Base-by-base conservation (phyloP, 192 early-diverging fungal genomes). In the Rhizoclosmatium sp. region DNA sequence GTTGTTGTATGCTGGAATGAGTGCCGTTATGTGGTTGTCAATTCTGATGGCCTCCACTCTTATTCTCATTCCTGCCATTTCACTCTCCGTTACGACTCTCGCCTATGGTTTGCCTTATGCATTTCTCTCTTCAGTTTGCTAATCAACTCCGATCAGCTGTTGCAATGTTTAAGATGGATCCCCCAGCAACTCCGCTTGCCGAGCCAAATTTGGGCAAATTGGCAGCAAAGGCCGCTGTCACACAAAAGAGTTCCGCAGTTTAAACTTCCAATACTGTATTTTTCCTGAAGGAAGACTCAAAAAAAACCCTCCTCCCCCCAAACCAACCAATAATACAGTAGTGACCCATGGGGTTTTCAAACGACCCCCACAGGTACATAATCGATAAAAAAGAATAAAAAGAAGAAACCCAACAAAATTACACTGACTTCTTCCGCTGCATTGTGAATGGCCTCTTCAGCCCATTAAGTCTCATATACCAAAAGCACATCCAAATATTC, bases 11-110 rank as follows among this genome's bases (percentile, higher is more conserved):
- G 72, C 72, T 4, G 19, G 31, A 10, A 62, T 9, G n/a, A 62
- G 46, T 14, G 72, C 72, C 2, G 61, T 75, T 41, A 75, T 75
- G 72, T 75, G 72, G 72, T 44, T 75, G 2, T 42, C 31, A 45
- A 75, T 75, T 56, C 72, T 75, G 9, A 75, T 75, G 72, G 72
- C 72, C 21, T 39, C 31, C 14, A 75, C 72, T 23, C 44, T 31
- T 42, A 62, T 75, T 45, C 12, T 75, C 7, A 59, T 45, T 3
- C 31, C 72, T 2, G 72, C 72, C 40, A 75, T 75, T 75, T n/a
- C 31, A 7, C 59, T 75, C 1, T 62, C 59, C 5, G 31, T 75
- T 12, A 64, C 72, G 3, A 75, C 72, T 40, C 45, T 75, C 16
- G 72, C 72, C 40, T 75, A 75, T 62, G 72, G 72, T 62, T 19